Base-by-base conservation (phyloP, 2,329 filamentous ascomycete species). In the Fusarium phyllophilum region DNA sequence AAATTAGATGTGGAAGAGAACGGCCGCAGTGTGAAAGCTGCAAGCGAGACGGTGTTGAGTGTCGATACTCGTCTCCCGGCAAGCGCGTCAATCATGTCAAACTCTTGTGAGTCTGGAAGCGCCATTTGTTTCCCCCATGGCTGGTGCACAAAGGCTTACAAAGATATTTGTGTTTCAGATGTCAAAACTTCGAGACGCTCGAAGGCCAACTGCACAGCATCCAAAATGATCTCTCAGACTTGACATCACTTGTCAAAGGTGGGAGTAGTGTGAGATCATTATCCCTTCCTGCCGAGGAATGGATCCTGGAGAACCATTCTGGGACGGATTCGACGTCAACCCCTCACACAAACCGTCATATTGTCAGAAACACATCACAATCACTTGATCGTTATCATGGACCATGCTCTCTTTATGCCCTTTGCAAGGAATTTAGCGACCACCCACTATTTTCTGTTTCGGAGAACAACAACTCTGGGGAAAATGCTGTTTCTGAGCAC, bases 81-180 rank as follows among this genome's bases (percentile, higher is more conserved):
- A 78, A 78, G 56, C 77, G 77, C 13, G 76, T 78, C 63, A 78
- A 78, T 45, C 77, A 78, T 42, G 77, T 78, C 59, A 78, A 78
- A 39, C 77, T 78, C 22, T 42, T 78, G 77, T 78, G 60, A 78
- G 77, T 78, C 17, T 15, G 14, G 24, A 26, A 15, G n/a, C 56
- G 62, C 46, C 58, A 55, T 54, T 57, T 55, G 29, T 39, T 42
- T 34, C 24, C 29, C 42, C 33, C 8, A 29, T 17, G 1, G n/a
- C 29, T 39, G 59, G 56, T 62, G 58, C 33, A 71, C 72, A 68
- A 68, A 62, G 34, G 60, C 75, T 78, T 26, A 78, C 69, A 61
- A 60, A 60, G 34, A 12, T 44, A 24, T 31, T 54, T 39, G 11
- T 76, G 71, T 68, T 66, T 69, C 68, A 78, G 77, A 57, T 78